Evolutionary conservation across 148 eudicot species (phyloP).

Genomic region (Bassia scoparia): DNA sequence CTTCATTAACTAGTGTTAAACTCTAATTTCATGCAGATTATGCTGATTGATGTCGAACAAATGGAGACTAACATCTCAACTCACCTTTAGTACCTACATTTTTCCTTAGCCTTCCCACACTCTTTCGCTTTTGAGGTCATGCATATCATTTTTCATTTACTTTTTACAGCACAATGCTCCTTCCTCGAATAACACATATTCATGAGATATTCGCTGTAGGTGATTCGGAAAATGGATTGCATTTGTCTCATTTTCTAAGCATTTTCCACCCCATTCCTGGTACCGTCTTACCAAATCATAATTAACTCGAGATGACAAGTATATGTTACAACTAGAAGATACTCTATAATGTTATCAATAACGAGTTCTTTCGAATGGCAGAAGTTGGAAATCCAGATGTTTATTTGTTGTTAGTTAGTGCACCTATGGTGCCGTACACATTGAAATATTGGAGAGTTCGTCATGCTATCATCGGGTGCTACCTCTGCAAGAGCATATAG

Average conservation of each 20-base stretch:
- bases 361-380: too few species aligned
- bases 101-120: constrained; percentile 70
- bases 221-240: too few species aligned
- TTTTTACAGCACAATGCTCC: not conserved
- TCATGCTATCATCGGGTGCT: constrained; percentile 75
- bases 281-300: too few species aligned
- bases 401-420: constrained; percentile 77
- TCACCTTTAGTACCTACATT: constrained; percentile 73
- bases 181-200: too few species aligned
- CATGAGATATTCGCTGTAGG: too few species aligned
- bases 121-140: constrained; percentile 65
- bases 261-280: too few species aligned
- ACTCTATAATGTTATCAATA: too few species aligned
- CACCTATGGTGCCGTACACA: constrained; percentile 52
- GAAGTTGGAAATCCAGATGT: constrained; percentile 63
- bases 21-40: constrained; percentile 49
- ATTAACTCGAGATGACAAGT: too few species aligned
- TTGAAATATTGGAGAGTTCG: constrained; percentile 58
- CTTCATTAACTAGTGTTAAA: not conserved
- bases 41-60: constrained; percentile 84
- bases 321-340: too few species aligned
- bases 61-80: constrained; percentile 90
- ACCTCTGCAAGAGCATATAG: constrained; percentile 90
- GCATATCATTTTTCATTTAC: too few species aligned
- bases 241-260: too few species aligned